A percentile compares a stretch with the other conserved stretches of the same genome.
These are phyloP conservation scores for Neopestalotiopsis sp. DNA, from an alignment of 2,329 filamentous ascomycete species.

Conservation along the genomic window DNA sequence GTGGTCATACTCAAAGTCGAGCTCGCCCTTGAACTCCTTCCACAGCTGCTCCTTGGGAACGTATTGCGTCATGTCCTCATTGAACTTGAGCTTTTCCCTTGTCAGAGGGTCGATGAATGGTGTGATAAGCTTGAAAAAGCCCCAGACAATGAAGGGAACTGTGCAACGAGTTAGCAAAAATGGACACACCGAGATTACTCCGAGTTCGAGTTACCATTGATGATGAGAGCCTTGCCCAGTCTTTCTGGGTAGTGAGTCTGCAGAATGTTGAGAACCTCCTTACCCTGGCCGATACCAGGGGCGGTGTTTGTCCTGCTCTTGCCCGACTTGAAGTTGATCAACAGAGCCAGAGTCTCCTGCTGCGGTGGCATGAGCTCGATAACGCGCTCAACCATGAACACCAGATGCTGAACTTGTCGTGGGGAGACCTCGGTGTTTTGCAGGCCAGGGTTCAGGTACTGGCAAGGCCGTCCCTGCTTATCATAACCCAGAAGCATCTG, in stretches of 20 bases:
- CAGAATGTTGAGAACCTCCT: conserved; percentile 86
- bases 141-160: conserved; percentile 91
- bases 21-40: conserved; percentile 74
- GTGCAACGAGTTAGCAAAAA: conserved; percentile 11
- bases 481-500: conserved; percentile 91
- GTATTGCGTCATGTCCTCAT: conserved; percentile 85
- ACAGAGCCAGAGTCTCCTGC: conserved; percentile 83
- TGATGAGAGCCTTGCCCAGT: conserved; percentile 85
- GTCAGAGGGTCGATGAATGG: conserved; percentile 97
- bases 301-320: conserved; percentile 75
- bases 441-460: conserved; percentile 86
- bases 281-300: conserved; percentile 76
- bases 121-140: conserved; percentile 95
- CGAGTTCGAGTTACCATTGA: conserved; percentile 70
- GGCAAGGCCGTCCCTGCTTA: conserved; percentile 81
- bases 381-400: conserved; percentile 92
- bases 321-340: conserved; percentile 90
- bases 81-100: conserved; percentile 95
- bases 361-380: conserved; percentile 87
- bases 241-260: conserved; percentile 97
- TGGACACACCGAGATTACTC: background rate
- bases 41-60: conserved; percentile 84
- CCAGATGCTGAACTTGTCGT: conserved; percentile 89
- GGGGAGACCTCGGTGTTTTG: conserved; percentile 92
- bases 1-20: conserved; percentile 94